Conservation (phyloP, 2,329 filamentous ascomycete genomes). For the Colletotrichum filicis region DNA sequence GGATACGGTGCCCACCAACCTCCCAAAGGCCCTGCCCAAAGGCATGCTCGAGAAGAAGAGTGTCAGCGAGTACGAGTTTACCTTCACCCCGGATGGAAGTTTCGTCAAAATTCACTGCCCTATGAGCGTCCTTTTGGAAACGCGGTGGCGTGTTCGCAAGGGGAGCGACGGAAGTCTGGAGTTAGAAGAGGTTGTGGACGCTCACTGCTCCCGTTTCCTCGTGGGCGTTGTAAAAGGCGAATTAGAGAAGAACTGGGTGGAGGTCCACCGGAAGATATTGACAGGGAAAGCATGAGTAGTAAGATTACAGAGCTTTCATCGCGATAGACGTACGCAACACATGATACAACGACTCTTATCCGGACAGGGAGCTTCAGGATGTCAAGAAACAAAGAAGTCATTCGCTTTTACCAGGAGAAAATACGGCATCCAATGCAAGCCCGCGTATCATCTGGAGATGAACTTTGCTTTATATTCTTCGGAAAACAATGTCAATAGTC, state of each 20-base stretch:
- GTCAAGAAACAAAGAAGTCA: too few species aligned
- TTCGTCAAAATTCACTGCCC: slow-evolving; percentile 63
- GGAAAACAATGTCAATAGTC: too few species aligned
- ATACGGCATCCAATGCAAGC: too few species aligned
- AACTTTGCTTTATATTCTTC: too few species aligned
- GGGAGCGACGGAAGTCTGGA: slow-evolving; percentile 46
- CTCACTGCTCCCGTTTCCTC: slow-evolving; percentile 61
- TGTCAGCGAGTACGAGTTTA: slow-evolving; percentile 64
- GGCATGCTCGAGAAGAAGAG: slow-evolving; percentile 66
- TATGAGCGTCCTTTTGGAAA: slow-evolving; percentile 63
- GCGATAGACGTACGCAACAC: not conserved
- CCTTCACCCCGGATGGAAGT: slow-evolving; percentile 57
- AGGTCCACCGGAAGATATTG: slow-evolving; percentile 61
- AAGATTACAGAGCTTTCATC: not conserved
- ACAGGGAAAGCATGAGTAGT: not conserved
- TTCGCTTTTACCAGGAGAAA: too few species aligned
- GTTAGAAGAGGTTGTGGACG: slow-evolving; percentile 59
- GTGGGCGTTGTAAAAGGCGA: slow-evolving; percentile 59
- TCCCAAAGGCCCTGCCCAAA: slow-evolving; percentile 51
- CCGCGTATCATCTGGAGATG: too few species aligned
- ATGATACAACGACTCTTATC: not conserved
- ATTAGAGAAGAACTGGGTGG: slow-evolving; percentile 60
- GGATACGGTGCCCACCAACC: slow-evolving; percentile 56
- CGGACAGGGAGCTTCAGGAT: not conserved
- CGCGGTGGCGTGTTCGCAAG: slow-evolving; percentile 55